phyloP scores from a whole-genome alignment of 208 protist species.

The Acanthamoeba triangularis region DNA sequence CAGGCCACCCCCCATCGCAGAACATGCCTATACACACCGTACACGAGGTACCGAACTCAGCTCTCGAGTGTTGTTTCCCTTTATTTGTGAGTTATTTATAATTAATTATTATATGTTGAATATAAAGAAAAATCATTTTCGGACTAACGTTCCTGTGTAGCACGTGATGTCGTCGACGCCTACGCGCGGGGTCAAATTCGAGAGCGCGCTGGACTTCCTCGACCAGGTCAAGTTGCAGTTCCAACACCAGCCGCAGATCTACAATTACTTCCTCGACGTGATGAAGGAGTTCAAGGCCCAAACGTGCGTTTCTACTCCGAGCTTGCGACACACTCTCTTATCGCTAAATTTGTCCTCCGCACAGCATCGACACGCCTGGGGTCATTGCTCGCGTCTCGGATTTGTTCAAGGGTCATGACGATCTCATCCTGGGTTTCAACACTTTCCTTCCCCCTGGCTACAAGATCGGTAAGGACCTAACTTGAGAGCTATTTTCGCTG shows the following conservation, averaged over 20 bases:
- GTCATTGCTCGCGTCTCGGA: constrained; percentile 93
- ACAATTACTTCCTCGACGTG: constrained; percentile 92
- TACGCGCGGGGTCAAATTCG: constrained; percentile 73
- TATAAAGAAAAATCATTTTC: background rate
- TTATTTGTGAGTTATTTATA: background rate
- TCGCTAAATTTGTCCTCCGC: background rate
- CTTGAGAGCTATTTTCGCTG: background rate
- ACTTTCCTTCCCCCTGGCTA: constrained; percentile 93
- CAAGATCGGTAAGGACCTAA: constrained; percentile 83
- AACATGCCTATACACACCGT: background rate
- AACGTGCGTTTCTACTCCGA: constrained; percentile 53
- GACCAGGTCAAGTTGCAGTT: constrained; percentile 88
- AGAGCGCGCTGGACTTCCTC: constrained; percentile 85
- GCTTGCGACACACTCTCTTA: background rate
- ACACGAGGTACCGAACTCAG: constrained; percentile 9
- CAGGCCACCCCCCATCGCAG: background rate
- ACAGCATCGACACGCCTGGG: constrained; percentile 92
- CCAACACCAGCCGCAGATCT: constrained; percentile 84
- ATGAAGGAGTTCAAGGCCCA: constrained; percentile 92
- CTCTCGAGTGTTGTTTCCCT: background rate
- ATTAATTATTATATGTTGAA: background rate
- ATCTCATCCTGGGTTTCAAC: constrained; percentile 94
- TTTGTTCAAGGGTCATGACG: constrained; percentile 91
- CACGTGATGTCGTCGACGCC: background rate
- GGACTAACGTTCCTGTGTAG: background rate